Evolutionary conservation across 257 asterid genomes (phyloP).

Genomic region (Prunella vulgaris): DNA sequence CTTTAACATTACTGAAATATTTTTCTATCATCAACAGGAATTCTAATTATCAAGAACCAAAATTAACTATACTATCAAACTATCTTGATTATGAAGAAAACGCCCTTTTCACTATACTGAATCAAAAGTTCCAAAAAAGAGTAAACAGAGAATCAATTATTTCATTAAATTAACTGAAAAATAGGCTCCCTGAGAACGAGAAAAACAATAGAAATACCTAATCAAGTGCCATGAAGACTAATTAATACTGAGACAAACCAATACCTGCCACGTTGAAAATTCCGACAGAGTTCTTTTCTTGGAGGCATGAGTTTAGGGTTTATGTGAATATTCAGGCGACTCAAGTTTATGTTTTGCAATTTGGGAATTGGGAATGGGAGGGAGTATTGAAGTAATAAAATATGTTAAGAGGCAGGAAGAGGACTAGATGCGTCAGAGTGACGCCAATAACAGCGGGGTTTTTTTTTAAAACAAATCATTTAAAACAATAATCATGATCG

Average conservation of each 20-base stretch:
- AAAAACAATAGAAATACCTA: too few relatives aligned
- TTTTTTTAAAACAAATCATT: too few relatives aligned
- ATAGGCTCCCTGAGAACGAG: too few relatives aligned
- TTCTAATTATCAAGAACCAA: neutral
- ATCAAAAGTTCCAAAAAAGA: conserved; percentile 6
- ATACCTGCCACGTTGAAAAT: conserved; percentile 83
- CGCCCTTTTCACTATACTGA: neutral
- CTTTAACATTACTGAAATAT: neutral
- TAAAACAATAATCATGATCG: neutral
- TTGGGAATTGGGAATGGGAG: neutral
- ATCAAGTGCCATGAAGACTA: neutral
- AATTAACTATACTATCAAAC: conserved; percentile 3
- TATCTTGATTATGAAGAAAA: neutral
- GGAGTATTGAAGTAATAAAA: too few relatives aligned
- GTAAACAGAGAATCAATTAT: too few relatives aligned
- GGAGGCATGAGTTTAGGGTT: conserved; percentile 66
- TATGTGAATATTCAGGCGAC: neutral
- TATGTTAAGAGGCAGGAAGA: too few relatives aligned
- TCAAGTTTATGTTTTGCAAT: neutral
- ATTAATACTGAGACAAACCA: neutral
- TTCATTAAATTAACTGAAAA: too few relatives aligned
- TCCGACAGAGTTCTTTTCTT: conserved; percentile 56
- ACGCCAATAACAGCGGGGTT: too few relatives aligned
- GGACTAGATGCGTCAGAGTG: too few relatives aligned
- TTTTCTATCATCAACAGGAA: neutral